Conservation (phyloP, 352 stramenopile genomes). For the Phytophthora ohioensis region DNA sequence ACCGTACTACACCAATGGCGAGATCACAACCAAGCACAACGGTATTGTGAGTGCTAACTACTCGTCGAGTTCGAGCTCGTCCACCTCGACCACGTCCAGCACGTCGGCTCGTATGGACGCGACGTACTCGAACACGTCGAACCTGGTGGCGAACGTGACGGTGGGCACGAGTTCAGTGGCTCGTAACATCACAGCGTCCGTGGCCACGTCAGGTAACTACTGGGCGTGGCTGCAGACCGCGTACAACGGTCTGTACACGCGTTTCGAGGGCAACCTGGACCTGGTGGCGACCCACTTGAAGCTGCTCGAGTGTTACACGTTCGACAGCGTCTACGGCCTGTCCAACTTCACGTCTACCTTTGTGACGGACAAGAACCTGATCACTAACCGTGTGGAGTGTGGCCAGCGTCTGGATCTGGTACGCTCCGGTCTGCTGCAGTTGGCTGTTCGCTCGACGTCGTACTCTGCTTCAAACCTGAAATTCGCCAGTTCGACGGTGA, state of each 20-base stretch:
- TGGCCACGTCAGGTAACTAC: conserved; percentile 66
- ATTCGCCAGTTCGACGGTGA: conserved; percentile 57
- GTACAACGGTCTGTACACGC: conserved; percentile 62
- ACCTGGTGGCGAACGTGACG: conserved; percentile 52
- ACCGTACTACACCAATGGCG: conserved; percentile 48
- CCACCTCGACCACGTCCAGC: conserved; percentile 32
- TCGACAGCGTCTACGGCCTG: conserved; percentile 60
- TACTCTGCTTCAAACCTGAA: conserved; percentile 58
- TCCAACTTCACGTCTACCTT: conserved; percentile 58
- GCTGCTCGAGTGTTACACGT: conserved; percentile 70
- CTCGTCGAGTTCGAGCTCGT: conserved; percentile 40
- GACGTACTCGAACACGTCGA: conserved; percentile 50
- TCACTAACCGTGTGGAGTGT: conserved; percentile 55
- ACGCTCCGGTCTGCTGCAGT: conserved; percentile 48
- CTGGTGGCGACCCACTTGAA: conserved; percentile 70
- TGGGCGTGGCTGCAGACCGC: conserved; percentile 70
- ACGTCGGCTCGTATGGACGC: conserved; percentile 34
- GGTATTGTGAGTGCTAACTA: conserved; percentile 56
- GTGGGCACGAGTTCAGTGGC: conserved; percentile 44
- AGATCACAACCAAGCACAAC: conserved; percentile 65
- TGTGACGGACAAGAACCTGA: conserved; percentile 62
- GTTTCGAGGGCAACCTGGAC: conserved; percentile 69
- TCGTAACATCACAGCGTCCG: conserved; percentile 52
- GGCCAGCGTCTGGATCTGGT: conserved; percentile 64
- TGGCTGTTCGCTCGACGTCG: conserved; percentile 50